These are phyloP conservation scores for Lactarius indigo DNA, from an alignment of 768 basidiomycete genomes.

Conservation along the genomic window DNA sequence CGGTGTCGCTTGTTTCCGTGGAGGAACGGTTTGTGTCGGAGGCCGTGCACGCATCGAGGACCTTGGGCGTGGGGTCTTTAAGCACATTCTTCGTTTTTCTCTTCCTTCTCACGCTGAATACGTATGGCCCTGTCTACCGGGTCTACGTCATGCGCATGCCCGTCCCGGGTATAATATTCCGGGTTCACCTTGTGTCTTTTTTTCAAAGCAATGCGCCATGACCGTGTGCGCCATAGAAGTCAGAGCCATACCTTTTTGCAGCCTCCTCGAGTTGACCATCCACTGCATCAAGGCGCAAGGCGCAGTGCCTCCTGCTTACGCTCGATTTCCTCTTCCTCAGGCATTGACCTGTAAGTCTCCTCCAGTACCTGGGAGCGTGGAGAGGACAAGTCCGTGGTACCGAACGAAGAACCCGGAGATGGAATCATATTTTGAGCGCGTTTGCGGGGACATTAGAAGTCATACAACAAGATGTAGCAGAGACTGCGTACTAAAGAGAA, in stretches of 20 bases:
- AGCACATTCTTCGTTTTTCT: conserved; percentile 22
- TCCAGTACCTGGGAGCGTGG: conserved; percentile 32
- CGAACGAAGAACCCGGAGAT: conserved; percentile 69
- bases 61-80: conserved; percentile 24
- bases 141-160: conserved; percentile 24
- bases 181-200: conserved; percentile 32
- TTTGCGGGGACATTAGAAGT: conserved; percentile 40
- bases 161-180: no score
- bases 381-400: conserved; percentile 53
- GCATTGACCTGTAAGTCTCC: conserved; percentile 4
- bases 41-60: conserved; percentile 25
- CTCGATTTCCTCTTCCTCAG: conserved; percentile 46
- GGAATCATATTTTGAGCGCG: conserved; percentile 69
- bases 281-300: conserved; percentile 49
- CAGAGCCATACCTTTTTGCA: conserved; percentile 36
- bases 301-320: conserved; percentile 51
- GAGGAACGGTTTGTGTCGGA: conserved; percentile 20
- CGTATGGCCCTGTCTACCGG: conserved; percentile 31
- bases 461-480: neutral
- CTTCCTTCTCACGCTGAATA: conserved; percentile 29
- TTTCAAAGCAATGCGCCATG: conserved; percentile 40
- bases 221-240: conserved; percentile 43
- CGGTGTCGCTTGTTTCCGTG: neutral
- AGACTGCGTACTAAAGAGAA: conserved; percentile 53
- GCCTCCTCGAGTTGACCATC: conserved; percentile 54